Evolutionary conservation across 768 basidiomycete genomes (phyloP).

Genomic region (Pholiota microspora): DNA sequence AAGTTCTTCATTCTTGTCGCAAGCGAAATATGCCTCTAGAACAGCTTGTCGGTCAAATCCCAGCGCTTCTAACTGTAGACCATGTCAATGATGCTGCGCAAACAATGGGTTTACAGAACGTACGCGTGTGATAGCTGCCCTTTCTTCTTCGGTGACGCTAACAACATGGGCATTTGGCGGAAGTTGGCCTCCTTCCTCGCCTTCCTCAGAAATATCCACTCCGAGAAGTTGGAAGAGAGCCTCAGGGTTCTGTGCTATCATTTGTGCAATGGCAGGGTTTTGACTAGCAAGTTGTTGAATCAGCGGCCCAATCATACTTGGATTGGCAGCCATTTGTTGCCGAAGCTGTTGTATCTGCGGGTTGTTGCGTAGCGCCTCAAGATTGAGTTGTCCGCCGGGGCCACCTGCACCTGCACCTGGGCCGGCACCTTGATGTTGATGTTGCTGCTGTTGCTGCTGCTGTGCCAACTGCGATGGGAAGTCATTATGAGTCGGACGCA

Average conservation of each 20-base stretch:
- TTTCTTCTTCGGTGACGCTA: constrained; percentile 83
- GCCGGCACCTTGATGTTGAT: constrained; percentile 37
- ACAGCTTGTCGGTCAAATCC: constrained; percentile 83
- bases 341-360: constrained; percentile 75
- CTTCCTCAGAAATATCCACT: constrained; percentile 37
- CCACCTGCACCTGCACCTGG: constrained; percentile 33
- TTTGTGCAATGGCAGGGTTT: constrained; percentile 76
- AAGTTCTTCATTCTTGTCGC: constrained; percentile 95
- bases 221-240: constrained; percentile 64
- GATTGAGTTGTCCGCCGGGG: constrained; percentile 31
- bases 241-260: constrained; percentile 71
- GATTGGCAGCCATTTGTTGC: constrained; percentile 72
- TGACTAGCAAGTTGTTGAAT: constrained; percentile 75
- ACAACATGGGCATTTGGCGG: constrained; percentile 62
- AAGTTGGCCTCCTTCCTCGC: constrained; percentile 38
- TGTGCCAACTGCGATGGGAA: constrained; percentile 24
- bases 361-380: constrained; percentile 55
- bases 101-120: constrained; percentile 22
- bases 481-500: background rate
- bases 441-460: constrained; percentile 74
- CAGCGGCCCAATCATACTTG: constrained; percentile 71
- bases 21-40: constrained; percentile 91
- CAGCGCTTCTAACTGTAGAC: constrained; percentile 70
- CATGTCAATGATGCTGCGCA: constrained; percentile 2
- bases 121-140: constrained; percentile 86